A percentile compares a stretch with the other conserved stretches of the same genome.
These are phyloP conservation scores for Mimosa bimucronata DNA, from an alignment of 306 rosid genomes.

Conservation along the genomic window DNA sequence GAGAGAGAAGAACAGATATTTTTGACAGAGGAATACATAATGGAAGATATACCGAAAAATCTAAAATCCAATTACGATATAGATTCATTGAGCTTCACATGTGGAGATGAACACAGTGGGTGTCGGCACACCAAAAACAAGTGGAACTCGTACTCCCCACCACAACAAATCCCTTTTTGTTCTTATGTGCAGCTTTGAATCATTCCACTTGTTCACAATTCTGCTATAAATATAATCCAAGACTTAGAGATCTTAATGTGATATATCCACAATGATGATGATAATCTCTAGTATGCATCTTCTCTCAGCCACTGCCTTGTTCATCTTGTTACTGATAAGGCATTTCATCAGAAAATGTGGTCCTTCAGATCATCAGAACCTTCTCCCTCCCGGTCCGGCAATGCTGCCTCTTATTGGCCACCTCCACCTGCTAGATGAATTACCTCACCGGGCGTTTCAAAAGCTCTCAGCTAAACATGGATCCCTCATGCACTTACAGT, in stretches of 20 bases:
- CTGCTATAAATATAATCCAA: neutral
- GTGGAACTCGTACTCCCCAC: no score
- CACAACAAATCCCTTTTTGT: neutral
- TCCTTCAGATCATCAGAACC: neutral
- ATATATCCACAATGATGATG: neutral
- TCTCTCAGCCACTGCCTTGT: neutral
- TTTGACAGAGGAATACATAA: neutral
- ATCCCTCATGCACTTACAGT: neutral
- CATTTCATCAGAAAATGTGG: neutral
- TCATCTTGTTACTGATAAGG: neutral
- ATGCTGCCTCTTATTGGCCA: neutral
- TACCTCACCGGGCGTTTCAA: neutral
- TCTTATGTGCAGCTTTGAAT: neutral
- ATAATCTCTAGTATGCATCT: neutral
- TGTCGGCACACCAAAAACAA: no score
- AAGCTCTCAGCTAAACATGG: neutral
- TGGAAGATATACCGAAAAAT: no score
- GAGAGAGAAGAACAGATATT: no score
- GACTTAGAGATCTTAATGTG: neutral
- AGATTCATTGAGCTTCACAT: no score
- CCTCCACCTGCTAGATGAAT: neutral
- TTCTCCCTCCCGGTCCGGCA: neutral
- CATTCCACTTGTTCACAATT: neutral
- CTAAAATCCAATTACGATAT: no score
- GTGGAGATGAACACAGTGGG: no score